These are phyloP conservation scores for Oenanthe sinensis DNA, from an alignment of 129 eudicot genomes.

Conservation along the genomic window DNA sequence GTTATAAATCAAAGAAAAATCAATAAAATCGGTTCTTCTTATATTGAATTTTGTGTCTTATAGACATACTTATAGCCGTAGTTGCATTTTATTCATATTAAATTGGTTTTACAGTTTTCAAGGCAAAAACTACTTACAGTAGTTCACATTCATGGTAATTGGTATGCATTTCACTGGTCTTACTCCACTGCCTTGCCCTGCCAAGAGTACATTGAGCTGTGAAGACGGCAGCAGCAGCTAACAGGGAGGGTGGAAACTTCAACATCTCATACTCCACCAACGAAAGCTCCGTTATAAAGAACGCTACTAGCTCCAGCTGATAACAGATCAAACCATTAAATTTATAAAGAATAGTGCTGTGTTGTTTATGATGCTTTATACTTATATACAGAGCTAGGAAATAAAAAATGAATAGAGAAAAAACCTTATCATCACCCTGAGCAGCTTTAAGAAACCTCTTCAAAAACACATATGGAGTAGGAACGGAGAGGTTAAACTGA, in stretches of 20 bases:
- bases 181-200: constrained; percentile 69
- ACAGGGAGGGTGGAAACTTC: constrained; percentile 60
- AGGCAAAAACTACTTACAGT: constrained; percentile 34
- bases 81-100: neutral
- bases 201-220: constrained; percentile 70
- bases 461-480: constrained; percentile 76
- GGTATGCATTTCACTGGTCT: constrained; percentile 72
- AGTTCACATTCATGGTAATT: constrained; percentile 65
- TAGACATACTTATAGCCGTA: neutral
- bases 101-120: neutral
- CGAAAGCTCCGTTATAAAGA: constrained; percentile 73
- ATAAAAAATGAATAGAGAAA: neutral
- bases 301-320: constrained; percentile 47
- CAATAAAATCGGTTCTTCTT: neutral
- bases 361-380: neutral
- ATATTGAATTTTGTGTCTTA: too few species aligned
- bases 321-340: neutral
- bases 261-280: constrained; percentile 89
- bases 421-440: constrained; percentile 57
- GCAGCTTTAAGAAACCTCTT: constrained; percentile 91
- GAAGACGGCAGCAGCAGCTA: constrained; percentile 85
- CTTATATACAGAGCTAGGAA: neutral
- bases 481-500: constrained; percentile 83
- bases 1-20: constrained; percentile 11
- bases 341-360: neutral